Percentiles rank a stretch among this genome's conserved stretches.
Conservation (phyloP, 495 filamentous ascomycete species). For the Evernia prunastri region DNA sequence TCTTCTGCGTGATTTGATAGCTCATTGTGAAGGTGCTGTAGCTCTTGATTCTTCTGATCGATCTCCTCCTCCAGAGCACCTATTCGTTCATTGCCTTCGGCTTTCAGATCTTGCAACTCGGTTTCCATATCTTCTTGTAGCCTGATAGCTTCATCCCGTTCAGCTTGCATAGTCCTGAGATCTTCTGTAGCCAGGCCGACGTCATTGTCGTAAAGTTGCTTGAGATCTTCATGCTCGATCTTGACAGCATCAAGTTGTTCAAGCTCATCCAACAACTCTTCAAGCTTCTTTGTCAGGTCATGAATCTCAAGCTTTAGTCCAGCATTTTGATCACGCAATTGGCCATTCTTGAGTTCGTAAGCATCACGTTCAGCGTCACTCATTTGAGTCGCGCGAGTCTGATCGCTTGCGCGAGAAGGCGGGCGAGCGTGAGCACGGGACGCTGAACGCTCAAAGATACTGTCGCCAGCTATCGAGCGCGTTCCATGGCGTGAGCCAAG, state of each 20-base stretch:
- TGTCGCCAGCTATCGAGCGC: slow-evolving; percentile 71
- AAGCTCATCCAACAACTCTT: slow-evolving; percentile 58
- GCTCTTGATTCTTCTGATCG: slow-evolving; percentile 65
- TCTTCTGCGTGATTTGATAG: slow-evolving; percentile 61
- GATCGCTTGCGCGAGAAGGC: slow-evolving; percentile 64
- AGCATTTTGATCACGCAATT: slow-evolving; percentile 79
- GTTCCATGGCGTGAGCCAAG: slow-evolving; percentile 64
- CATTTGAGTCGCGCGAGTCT: slow-evolving; percentile 58
- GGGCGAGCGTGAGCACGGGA: slow-evolving; percentile 74
- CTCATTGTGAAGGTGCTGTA: slow-evolving; percentile 62
- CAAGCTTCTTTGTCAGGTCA: slow-evolving; percentile 66
- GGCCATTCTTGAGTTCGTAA: slow-evolving; percentile 71
- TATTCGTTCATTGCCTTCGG: slow-evolving; percentile 58
- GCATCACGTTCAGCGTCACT: slow-evolving; percentile 82
- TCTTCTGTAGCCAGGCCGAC: slow-evolving; percentile 71
- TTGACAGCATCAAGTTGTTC: slow-evolving; percentile 55
- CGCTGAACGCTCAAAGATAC: slow-evolving; percentile 85
- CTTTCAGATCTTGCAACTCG: slow-evolving; percentile 67
- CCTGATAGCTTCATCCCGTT: slow-evolving; percentile 78
- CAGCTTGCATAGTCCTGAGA: slow-evolving; percentile 69
- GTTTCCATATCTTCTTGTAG: slow-evolving; percentile 71
- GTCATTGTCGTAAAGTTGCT: slow-evolving; percentile 63
- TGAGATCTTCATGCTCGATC: slow-evolving; percentile 52
- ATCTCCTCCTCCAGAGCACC: slow-evolving; percentile 73
- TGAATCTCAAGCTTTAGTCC: slow-evolving; percentile 79